Evolutionary conservation across 139 green algal genomes (phyloP), one percentile per base, ranked within the genome.

Genomic region (Coccomyxa sp.): DNA sequence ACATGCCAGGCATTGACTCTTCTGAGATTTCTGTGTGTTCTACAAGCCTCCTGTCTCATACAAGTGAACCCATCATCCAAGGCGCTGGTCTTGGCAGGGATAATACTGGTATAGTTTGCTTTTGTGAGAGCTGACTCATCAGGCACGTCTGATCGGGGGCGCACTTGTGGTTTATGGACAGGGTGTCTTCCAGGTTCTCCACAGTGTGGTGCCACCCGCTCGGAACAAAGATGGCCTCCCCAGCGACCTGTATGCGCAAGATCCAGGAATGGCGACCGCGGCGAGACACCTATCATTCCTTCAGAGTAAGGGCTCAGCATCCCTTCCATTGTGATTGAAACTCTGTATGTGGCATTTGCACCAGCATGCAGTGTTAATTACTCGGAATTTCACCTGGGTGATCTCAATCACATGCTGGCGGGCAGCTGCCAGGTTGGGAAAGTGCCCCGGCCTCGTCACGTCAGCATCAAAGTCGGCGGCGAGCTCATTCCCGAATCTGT

Each of bases 141-240:
- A n/a, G n/a, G n/a, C n/a, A n/a, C n/a, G n/a, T n/a, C n/a, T n/a
- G n/a, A n/a, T n/a, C n/a, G n/a, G n/a, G n/a, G n/a, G n/a, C n/a
- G n/a, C n/a, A n/a, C n/a, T 96, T 97, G 86, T 97, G 91, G 84
- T 97, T 97, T 79, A 97, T 91, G 41, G 84, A 92, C 35, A 96
- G 77, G 12, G 87, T 92, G 76, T 90, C 83, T 0, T 86, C 85
- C 58, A 95, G 54, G 81, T 98, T 98, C 18, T 88, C 77, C 38
- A 97, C 95, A 24, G 87, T 89, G 84, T 98, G 95, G 76, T 90
- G 87, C 95, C 95, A 98, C 22, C 91, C 92, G 68, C 86, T 90
- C n/a, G 95, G 95, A 44, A 98, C 93, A 85, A 97, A 98, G 68
- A 98, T 81, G 0, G 87, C 86, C 39, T 97, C 91, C 0, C 92